These are phyloP conservation scores for Coniochaeta sp. DNA, from an alignment of 2,329 filamentous ascomycete genomes.

Conservation along the genomic window DNA sequence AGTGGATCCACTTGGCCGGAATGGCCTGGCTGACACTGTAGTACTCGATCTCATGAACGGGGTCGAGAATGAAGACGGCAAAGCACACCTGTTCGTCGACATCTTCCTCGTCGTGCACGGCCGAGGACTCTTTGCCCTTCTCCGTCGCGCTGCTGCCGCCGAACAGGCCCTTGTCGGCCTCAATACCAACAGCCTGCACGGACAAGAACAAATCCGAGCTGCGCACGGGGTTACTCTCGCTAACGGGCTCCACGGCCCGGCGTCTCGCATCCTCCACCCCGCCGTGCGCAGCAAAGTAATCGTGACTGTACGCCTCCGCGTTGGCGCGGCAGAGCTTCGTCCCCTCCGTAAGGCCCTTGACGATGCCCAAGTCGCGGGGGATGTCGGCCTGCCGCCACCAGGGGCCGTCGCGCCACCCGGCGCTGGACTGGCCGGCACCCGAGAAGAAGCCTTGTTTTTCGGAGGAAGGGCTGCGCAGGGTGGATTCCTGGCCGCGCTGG, in stretches of 20 bases:
- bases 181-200: constrained; percentile 77
- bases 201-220: constrained; percentile 92
- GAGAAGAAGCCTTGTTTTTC: constrained; percentile 28
- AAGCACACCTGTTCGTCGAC: constrained; percentile 62
- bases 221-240: constrained; percentile 80
- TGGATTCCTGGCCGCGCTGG: constrained; percentile 83
- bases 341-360: constrained; percentile 76
- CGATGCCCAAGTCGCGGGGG: constrained; percentile 69
- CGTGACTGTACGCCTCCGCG: constrained; percentile 78
- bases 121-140: constrained; percentile 47
- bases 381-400: constrained; percentile 79
- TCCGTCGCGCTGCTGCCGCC: constrained; percentile 44
- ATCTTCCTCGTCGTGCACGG: constrained; percentile 42
- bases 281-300: constrained; percentile 74
- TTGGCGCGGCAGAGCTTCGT: constrained; percentile 86
- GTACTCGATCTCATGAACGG: constrained; percentile 86
- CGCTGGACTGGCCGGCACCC: constrained; percentile 38
- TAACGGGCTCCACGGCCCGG: constrained; percentile 70
- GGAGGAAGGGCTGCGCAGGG: constrained; percentile 45
- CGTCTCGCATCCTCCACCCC: constrained; percentile 75
- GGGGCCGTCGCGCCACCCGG: constrained; percentile 86
- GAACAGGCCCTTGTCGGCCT: constrained; percentile 62
- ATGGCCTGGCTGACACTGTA: constrained; percentile 74
- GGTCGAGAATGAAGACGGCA: constrained; percentile 76
- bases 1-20: constrained; percentile 79